Conservation (phyloP, 2,329 filamentous ascomycete genomes). For the Stenocarpella maydis region DNA sequence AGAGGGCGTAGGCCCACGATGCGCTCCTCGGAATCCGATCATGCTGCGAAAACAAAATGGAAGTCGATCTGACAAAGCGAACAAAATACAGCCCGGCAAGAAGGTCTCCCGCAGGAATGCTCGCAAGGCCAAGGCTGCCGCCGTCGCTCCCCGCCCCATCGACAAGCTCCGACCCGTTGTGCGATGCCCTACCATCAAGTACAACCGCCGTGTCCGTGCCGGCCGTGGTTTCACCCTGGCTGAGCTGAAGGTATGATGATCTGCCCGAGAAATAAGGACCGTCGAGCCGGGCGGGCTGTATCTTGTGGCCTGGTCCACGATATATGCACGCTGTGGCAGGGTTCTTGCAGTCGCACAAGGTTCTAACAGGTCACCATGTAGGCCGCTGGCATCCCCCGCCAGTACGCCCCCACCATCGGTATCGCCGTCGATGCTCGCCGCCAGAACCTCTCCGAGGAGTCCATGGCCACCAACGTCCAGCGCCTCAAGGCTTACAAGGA, state of each 20-base stretch:
- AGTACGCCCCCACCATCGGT: conserved; percentile 93
- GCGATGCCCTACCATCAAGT: conserved; percentile 97
- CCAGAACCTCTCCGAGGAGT: conserved; percentile 96
- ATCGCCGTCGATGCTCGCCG: conserved; percentile 97
- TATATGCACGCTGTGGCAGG: background rate
- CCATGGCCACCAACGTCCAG: conserved; percentile 91
- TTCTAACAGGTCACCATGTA: conserved; percentile 54
- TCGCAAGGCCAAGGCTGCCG: conserved; percentile 93
- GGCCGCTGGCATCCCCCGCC: conserved; percentile 96
- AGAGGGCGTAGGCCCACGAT: background rate
- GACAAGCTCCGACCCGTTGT: conserved; percentile 97
- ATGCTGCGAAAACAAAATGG: conserved; percentile 19
- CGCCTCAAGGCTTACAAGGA: conserved; percentile 98
- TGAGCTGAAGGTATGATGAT: conserved; percentile 88
- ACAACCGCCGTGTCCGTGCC: conserved; percentile 97
- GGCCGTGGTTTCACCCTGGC: conserved; percentile 97
- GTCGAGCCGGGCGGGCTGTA: background rate
- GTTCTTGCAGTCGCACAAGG: background rate
- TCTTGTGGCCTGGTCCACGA: background rate
- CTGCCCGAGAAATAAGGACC: background rate
- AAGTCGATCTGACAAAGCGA: conserved; percentile 47
- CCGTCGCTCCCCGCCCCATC: conserved; percentile 93
- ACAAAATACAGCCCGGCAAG: conserved; percentile 79
- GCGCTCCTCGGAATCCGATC: background rate
- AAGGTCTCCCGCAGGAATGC: conserved; percentile 93